Conservation (phyloP, 345 rosid genomes). For the Aegle marmelos region DNA sequence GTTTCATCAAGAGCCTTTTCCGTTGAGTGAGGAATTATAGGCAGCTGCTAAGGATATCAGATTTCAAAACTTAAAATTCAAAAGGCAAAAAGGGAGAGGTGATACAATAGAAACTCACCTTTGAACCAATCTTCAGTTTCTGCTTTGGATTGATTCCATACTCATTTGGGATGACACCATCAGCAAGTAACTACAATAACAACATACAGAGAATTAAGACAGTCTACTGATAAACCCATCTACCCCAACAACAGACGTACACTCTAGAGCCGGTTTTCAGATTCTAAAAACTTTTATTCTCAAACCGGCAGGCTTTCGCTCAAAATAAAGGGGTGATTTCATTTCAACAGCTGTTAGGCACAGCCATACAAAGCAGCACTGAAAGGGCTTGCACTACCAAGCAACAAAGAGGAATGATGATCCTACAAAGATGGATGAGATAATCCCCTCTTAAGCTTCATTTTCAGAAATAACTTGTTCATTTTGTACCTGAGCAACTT, state of each 20-base stretch:
- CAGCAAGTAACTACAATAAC: constrained; percentile 83
- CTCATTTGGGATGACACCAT: constrained; percentile 98
- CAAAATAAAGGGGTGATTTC: not conserved
- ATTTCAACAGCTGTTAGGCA: not conserved
- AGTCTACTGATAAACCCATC: constrained; percentile 1
- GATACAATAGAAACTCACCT: constrained; percentile 42
- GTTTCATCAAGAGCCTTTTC: not conserved
- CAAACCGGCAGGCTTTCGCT: not conserved
- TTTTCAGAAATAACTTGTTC: not conserved
- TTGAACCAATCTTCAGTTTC: constrained; percentile 92
- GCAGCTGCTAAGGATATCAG: not conserved
- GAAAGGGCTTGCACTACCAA: not conserved
- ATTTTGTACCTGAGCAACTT: constrained; percentile 80
- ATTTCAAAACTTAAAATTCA: not conserved
- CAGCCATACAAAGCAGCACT: not conserved
- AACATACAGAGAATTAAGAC: constrained; percentile 21
- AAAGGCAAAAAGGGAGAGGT: not conserved
- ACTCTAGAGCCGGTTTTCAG: not conserved
- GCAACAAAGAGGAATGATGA: not conserved
- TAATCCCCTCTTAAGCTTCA: not conserved
- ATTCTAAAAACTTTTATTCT: not conserved
- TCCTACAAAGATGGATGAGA: not conserved
- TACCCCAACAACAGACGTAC: not conserved
- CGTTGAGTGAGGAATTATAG: not conserved
- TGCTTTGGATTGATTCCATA: constrained; percentile 96